Evolutionary conservation across 2,329 filamentous ascomycete species (phyloP).

Genomic region (Diplocarpon rosae): DNA sequence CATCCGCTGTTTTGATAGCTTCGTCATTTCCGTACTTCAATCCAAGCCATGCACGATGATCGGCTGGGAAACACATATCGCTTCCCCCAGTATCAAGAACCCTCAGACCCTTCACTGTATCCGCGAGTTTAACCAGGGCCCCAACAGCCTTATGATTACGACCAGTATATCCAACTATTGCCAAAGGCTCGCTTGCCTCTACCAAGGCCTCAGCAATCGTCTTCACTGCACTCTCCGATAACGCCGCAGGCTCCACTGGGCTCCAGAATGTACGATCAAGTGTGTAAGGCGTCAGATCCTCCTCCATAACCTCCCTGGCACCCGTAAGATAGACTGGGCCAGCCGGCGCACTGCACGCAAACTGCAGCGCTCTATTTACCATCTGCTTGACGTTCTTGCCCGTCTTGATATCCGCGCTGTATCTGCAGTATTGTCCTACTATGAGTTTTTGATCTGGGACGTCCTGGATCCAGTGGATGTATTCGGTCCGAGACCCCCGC

Average conservation of each 20-base stretch:
- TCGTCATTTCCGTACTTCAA: conserved; percentile 65
- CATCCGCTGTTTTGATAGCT: conserved; percentile 63
- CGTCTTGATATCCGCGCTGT: conserved; percentile 58
- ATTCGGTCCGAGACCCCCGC: conserved; percentile 59
- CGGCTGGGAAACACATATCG: conserved; percentile 70
- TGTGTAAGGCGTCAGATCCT: conserved; percentile 51
- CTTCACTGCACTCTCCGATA: conserved; percentile 42
- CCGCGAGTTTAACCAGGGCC: conserved; percentile 54
- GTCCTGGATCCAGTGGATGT: conserved; percentile 73
- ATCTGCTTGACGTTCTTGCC: conserved; percentile 67
- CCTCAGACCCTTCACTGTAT: conserved; percentile 55
- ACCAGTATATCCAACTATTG: conserved; percentile 62
- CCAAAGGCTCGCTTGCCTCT: conserved; percentile 51
- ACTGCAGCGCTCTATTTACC: conserved; percentile 60
- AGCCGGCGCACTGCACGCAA: conserved; percentile 56
- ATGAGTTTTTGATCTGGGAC: conserved; percentile 66
- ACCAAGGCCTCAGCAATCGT: conserved; percentile 49
- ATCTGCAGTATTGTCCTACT: conserved; percentile 62
- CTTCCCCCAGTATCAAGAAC: conserved; percentile 69
- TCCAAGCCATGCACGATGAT: conserved; percentile 58
- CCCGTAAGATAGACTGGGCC: conserved; percentile 59
- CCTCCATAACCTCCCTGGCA: conserved; percentile 60
- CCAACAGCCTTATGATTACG: conserved; percentile 52
- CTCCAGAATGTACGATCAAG: conserved; percentile 49
- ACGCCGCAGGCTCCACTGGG: conserved; percentile 45